phyloP scores from a whole-genome alignment of 257 asterid genomes.

The Solanum pinnatisectum region DNA sequence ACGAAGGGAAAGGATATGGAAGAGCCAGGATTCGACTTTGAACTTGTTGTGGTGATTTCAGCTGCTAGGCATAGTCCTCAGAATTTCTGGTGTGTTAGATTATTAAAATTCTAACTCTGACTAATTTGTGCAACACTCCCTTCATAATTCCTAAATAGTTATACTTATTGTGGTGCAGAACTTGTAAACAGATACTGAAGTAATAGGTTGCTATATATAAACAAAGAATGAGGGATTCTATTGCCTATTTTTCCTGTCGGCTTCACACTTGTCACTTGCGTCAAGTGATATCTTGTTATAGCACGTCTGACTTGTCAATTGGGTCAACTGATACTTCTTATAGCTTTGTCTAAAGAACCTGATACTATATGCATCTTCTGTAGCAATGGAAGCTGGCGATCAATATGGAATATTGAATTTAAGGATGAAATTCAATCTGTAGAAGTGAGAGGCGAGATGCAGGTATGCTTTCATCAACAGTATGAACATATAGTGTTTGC shows the following conservation, averaged over 20 bases:
- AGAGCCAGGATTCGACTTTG: conserved; percentile 79
- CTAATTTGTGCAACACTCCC: not conserved
- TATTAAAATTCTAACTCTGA: not conserved
- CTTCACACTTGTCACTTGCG: not conserved
- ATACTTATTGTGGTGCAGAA: not conserved
- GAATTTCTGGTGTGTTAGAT: conserved; percentile 68
- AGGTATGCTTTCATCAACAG: conserved; percentile 36
- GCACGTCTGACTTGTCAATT: not conserved
- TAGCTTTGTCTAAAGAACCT: not conserved
- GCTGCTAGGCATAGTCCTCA: conserved; percentile 94
- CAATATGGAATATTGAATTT: conserved; percentile 69
- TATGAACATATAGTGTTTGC: not conserved
- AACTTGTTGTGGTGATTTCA: conserved; percentile 84
- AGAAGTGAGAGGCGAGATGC: conserved; percentile 75
- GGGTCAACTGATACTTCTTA: not conserved
- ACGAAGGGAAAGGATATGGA: conserved; percentile 71
- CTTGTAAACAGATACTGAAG: not conserved
- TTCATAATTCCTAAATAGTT: not conserved
- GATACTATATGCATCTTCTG: conserved; percentile 9
- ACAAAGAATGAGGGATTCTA: not conserved
- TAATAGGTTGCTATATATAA: not conserved
- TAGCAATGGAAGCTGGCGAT: conserved; percentile 97
- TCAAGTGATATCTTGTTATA: not conserved
- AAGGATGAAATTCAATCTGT: conserved; percentile 67
- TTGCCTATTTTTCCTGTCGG: not conserved